Evolutionary conservation across 2,329 filamentous ascomycete genomes (phyloP).

Genomic region (Capronia coronata): DNA sequence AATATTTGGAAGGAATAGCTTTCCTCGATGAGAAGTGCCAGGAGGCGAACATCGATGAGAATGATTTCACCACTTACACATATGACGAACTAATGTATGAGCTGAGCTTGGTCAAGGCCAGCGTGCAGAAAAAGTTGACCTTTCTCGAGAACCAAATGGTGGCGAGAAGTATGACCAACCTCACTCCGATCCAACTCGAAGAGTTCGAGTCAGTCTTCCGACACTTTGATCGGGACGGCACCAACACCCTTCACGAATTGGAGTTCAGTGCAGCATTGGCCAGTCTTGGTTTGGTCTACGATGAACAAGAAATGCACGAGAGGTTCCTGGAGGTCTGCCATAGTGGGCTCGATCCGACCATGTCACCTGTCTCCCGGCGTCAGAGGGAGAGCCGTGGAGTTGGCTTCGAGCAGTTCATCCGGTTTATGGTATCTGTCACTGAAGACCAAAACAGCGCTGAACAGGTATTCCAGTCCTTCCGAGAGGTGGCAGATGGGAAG

Average conservation of each 20-base stretch:
- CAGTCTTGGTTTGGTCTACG: conserved; percentile 91
- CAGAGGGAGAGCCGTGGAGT: conserved; percentile 51
- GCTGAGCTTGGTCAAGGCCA: conserved; percentile 80
- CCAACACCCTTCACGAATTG: conserved; percentile 82
- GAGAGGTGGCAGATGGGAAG: conserved; percentile 95
- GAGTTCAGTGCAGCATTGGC: conserved; percentile 94
- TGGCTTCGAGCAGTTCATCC: conserved; percentile 97
- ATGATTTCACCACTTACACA: conserved; percentile 98
- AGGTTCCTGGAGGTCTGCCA: conserved; percentile 80
- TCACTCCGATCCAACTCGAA: conserved; percentile 95
- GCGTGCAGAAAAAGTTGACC: conserved; percentile 89
- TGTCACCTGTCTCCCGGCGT: conserved; percentile 27
- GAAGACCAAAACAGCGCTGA: conserved; percentile 98
- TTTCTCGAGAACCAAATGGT: conserved; percentile 99
- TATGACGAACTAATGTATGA: conserved; percentile 96
- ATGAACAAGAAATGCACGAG: conserved; percentile 96
- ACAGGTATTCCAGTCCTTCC: conserved; percentile 96
- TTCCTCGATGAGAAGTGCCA: conserved; percentile 80
- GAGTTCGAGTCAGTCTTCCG: conserved; percentile 98
- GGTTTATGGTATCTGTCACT: conserved; percentile 98
- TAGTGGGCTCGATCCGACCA: conserved; percentile 35
- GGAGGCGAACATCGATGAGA: conserved; percentile 97
- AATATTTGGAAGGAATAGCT: conserved; percentile 81
- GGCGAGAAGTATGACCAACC: conserved; percentile 94
- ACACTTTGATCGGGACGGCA: conserved; percentile 91